These are phyloP conservation scores for Backusella liffmaniae DNA, from an alignment of 192 early-diverging fungal genomes.

Conservation along the genomic window DNA sequence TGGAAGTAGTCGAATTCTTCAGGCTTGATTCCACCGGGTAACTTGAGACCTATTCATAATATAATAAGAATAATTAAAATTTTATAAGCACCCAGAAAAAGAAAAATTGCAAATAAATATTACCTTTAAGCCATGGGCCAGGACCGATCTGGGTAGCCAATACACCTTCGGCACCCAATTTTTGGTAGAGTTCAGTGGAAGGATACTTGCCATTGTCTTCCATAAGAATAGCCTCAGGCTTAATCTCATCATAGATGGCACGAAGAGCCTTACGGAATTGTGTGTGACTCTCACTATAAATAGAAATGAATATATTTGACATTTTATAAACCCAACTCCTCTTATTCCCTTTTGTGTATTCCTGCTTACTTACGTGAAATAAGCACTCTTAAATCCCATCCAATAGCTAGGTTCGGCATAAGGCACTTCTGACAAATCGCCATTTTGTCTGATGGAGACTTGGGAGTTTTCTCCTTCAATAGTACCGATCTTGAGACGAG, in stretches of 20 bases:
- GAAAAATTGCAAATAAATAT: too few species aligned
- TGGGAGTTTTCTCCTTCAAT: constrained; percentile 44
- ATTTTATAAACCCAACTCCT: background rate
- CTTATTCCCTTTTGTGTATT: background rate
- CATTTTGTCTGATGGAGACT: constrained; percentile 46
- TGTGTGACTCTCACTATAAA: constrained; percentile 67
- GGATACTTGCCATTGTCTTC: constrained; percentile 78
- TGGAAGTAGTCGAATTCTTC: constrained; percentile 74
- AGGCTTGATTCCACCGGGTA: constrained; percentile 57
- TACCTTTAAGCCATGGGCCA: constrained; percentile 38
- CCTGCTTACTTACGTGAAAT: constrained; percentile 32
- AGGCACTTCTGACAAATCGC: constrained; percentile 64
- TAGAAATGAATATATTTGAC: background rate
- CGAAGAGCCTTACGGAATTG: constrained; percentile 60
- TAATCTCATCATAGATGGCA: constrained; percentile 71
- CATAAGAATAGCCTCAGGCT: constrained; percentile 63
- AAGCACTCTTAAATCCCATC: constrained; percentile 35
- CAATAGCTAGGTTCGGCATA: constrained; percentile 76
- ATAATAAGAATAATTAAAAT: too few species aligned
- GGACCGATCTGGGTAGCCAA: constrained; percentile 65
- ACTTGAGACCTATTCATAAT: constrained; percentile 1
- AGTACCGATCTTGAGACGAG: constrained; percentile 61
- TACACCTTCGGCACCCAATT: constrained; percentile 69
- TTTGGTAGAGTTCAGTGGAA: constrained; percentile 59
- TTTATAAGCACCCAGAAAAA: too few species aligned